Percentiles rank a stretch among this genome's conserved stretches.
These are phyloP conservation scores for Cyathus pygmaeus DNA, from an alignment of 1,284 basidiomycete species.

Conservation along the genomic window DNA sequence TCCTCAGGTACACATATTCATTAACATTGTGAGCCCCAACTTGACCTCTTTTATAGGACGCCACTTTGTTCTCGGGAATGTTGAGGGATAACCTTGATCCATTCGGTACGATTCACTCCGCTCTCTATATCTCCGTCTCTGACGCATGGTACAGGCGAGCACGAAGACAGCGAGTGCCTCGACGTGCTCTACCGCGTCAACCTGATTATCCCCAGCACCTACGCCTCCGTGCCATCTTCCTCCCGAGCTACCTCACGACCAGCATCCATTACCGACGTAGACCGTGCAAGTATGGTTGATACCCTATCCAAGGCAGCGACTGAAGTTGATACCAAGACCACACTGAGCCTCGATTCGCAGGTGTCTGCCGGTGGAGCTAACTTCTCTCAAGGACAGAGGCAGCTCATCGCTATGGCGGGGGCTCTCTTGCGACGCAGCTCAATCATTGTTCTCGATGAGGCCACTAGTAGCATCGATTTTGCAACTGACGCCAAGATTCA, in stretches of 20 bases:
- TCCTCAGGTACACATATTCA: constrained; percentile 62
- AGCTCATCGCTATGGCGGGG: constrained; percentile 84
- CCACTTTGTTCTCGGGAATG: constrained; percentile 87
- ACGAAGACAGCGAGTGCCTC: constrained; percentile 81
- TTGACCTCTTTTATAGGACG: constrained; percentile 61
- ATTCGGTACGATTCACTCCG: constrained; percentile 57
- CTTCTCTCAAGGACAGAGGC: constrained; percentile 87
- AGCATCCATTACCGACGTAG: constrained; percentile 51
- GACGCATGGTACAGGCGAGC: constrained; percentile 62
- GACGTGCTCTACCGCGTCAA: too few relatives aligned
- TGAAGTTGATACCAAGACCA: constrained; percentile 60
- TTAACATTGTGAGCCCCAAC: not conserved
- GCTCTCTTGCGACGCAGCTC: constrained; percentile 80
- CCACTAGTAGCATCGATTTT: constrained; percentile 81
- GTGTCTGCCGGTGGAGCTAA: constrained; percentile 67
- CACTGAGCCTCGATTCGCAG: constrained; percentile 74
- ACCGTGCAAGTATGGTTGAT: constrained; percentile 42
- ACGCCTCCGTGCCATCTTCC: constrained; percentile 59
- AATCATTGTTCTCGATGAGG: constrained; percentile 87
- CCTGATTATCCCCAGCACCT: constrained; percentile 62
- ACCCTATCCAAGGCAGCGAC: constrained; percentile 54
- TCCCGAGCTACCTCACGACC: constrained; percentile 56
- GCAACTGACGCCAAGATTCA: constrained; percentile 84
- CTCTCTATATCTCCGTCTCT: not conserved
- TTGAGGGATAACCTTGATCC: constrained; percentile 92